These are phyloP conservation scores for Lachnellula subtilissima DNA, from an alignment of 2,329 filamentous ascomycete genomes.

Conservation along the genomic window DNA sequence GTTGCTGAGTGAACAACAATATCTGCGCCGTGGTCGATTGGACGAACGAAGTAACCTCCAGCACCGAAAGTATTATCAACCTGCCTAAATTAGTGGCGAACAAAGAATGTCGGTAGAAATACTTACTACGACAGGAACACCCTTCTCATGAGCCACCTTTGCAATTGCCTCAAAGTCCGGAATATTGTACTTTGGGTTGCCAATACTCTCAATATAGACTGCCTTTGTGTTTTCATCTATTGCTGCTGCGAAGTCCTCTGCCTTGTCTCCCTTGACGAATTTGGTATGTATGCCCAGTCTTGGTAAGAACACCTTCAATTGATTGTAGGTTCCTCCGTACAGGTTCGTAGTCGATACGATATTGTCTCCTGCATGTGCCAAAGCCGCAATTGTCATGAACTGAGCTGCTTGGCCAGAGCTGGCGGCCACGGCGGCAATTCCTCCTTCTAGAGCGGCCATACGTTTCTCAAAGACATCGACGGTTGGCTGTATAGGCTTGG, in stretches of 20 bases:
- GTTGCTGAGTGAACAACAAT: slow-evolving; percentile 93
- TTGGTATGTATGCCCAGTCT: slow-evolving; percentile 85
- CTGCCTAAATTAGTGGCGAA: slow-evolving; percentile 33
- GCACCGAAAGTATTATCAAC: slow-evolving; percentile 96
- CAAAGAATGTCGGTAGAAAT: background rate
- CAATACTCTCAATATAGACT: slow-evolving; percentile 81
- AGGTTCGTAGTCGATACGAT: slow-evolving; percentile 87
- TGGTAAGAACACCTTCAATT: slow-evolving; percentile 86
- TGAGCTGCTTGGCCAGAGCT: slow-evolving; percentile 87
- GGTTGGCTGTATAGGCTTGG: slow-evolving; percentile 58
- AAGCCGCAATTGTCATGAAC: slow-evolving; percentile 80
- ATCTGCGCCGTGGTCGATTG: slow-evolving; percentile 86
- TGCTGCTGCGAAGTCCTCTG: slow-evolving; percentile 70
- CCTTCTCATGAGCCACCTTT: slow-evolving; percentile 67
- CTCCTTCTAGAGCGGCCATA: slow-evolving; percentile 91
- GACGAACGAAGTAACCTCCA: slow-evolving; percentile 80
- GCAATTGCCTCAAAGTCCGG: slow-evolving; percentile 86
- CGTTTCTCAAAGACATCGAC: slow-evolving; percentile 96
- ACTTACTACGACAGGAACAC: slow-evolving; percentile 49
- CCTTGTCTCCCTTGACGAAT: slow-evolving; percentile 76
- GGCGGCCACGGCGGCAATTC: slow-evolving; percentile 77
- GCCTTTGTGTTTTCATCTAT: slow-evolving; percentile 95
- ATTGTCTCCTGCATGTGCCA: slow-evolving; percentile 88
- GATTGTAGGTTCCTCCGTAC: slow-evolving; percentile 95
- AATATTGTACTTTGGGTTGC: slow-evolving; percentile 89